Conservation (phyloP, 345 rosid genomes). For the Brassica rapa region DNA sequence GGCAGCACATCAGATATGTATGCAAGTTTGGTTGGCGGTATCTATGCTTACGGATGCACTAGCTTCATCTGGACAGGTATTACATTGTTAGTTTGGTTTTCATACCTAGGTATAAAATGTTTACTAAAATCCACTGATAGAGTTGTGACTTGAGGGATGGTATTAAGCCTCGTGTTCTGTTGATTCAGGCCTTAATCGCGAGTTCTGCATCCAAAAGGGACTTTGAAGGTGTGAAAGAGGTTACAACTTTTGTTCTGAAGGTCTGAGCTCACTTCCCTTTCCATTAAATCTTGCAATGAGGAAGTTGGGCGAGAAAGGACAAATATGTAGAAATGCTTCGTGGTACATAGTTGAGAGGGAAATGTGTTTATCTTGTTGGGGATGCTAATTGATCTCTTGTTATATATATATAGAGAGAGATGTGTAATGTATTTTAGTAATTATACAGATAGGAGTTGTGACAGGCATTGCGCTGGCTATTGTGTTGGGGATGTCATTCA, state of each 20-base stretch:
- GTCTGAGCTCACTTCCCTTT: conserved; percentile 42
- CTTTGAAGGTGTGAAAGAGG: conserved; percentile 63
- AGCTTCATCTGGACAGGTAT: conserved; percentile 92
- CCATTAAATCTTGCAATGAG: background rate
- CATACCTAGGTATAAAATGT: background rate
- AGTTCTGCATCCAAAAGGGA: conserved; percentile 73
- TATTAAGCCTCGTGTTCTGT: conserved; percentile 22
- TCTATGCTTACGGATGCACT: conserved; percentile 92
- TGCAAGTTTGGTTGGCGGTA: conserved; percentile 98
- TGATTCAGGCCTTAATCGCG: conserved; percentile 75
- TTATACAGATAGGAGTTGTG: conserved; percentile 71
- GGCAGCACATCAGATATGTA: conserved; percentile 99
- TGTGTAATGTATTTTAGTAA: conserved; percentile 15
- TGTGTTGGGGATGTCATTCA: conserved; percentile 66
- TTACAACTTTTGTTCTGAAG: conserved; percentile 73
- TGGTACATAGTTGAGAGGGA: background rate
- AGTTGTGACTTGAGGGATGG: conserved; percentile 14
- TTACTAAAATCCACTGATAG: background rate
- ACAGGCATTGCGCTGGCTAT: conserved; percentile 71
- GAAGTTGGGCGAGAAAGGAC: conserved; percentile 17
- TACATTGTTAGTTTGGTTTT: conserved; percentile 22
- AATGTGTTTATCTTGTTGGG: background rate
- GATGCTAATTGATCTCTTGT: conserved; percentile 7
- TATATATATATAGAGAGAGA: background rate
- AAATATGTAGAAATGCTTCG: background rate